These are phyloP conservation scores for Coemansia sp. DNA, from an alignment of 192 early-diverging fungal genomes.

Conservation along the genomic window DNA sequence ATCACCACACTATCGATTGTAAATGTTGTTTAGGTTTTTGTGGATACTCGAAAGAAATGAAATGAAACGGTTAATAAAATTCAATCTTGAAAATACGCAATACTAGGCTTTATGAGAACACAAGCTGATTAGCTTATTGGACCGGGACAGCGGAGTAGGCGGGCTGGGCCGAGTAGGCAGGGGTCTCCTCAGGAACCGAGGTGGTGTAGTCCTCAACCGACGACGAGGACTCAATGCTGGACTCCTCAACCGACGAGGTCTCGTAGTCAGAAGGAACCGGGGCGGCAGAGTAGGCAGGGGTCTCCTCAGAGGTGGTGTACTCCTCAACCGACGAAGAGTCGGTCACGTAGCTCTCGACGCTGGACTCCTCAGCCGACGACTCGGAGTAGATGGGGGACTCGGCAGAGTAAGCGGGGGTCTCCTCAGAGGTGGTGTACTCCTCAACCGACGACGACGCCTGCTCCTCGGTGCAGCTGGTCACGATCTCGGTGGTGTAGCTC, in stretches of 20 bases:
- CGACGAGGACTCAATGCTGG: background rate
- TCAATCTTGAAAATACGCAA: background rate
- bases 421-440: background rate
- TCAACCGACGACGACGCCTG: no score
- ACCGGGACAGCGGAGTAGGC: background rate
- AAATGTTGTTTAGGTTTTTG: no score
- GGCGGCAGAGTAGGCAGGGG: background rate
- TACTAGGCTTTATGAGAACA: background rate
- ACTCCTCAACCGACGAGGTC: constrained; percentile 3
- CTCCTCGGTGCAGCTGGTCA: no score
- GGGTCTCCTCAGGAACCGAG: constrained; percentile 9
- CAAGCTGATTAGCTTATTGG: background rate
- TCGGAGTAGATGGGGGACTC: background rate
- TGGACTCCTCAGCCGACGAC: constrained; percentile 3
- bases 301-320: background rate
- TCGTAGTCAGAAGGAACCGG: no score
- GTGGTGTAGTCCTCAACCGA: constrained; percentile 12
- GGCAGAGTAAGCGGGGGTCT: constrained; percentile 10
- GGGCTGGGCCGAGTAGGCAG: constrained; percentile 12
- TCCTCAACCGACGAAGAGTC: background rate
- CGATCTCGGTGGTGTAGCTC: constrained; percentile 9
- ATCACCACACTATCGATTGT: no score
- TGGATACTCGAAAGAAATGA: no score
- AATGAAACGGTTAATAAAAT: no score
- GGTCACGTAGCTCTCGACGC: constrained; percentile 14